Conservation (phyloP, 352 stramenopile genomes). For the Thraustochytrium striatum region DNA sequence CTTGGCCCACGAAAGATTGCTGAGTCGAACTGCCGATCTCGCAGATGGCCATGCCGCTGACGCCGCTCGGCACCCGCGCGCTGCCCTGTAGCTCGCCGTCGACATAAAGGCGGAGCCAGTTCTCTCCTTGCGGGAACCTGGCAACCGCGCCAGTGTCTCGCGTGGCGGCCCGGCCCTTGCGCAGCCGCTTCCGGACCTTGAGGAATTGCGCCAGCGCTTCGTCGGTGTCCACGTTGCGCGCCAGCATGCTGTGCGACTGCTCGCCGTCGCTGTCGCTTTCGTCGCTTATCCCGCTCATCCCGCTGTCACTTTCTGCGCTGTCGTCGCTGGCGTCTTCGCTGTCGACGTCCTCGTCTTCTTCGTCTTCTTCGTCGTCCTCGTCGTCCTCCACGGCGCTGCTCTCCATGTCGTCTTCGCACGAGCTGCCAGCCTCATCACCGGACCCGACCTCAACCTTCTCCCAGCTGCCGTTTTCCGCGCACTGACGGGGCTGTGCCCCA, state of each 20-base stretch:
- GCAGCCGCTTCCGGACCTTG: no score
- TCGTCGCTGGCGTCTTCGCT: background rate
- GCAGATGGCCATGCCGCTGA: background rate
- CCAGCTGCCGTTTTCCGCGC: no score
- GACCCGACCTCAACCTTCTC: background rate
- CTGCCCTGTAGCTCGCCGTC: background rate
- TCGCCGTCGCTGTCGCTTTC: background rate
- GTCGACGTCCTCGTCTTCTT: conserved; percentile 6
- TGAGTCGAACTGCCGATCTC: background rate
- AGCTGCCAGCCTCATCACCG: background rate
- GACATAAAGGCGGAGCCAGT: background rate
- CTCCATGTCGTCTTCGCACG: background rate
- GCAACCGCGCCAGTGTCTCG: no score
- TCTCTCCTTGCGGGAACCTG: background rate
- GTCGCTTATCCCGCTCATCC: no score
- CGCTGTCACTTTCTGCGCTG: no score
- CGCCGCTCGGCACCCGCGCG: background rate
- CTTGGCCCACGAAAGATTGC: background rate
- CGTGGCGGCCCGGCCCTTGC: background rate
- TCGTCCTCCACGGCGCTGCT: background rate
- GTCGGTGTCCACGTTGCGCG: background rate
- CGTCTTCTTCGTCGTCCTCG: background rate
- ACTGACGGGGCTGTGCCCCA: no score
- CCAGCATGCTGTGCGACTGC: background rate
- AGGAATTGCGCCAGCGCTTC: background rate